These are phyloP conservation scores for Aureobasidium sp. DNA, from an alignment of 2,329 filamentous ascomycete species.

Conservation along the genomic window DNA sequence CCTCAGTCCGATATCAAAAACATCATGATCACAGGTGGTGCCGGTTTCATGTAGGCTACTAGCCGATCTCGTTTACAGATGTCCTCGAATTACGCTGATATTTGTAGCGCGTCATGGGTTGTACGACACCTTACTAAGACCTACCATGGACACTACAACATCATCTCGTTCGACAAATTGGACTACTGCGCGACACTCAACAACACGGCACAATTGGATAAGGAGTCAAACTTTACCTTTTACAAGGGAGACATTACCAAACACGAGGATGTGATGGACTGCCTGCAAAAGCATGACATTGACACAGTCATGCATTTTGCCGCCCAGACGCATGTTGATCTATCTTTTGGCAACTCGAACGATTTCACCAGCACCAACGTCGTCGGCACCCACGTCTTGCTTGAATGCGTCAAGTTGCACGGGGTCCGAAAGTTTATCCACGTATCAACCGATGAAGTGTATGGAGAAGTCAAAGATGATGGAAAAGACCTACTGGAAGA, in stretches of 20 bases:
- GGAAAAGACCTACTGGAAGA: slow-evolving; percentile 66
- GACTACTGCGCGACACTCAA: slow-evolving; percentile 77
- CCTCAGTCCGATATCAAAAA: slow-evolving; percentile 64
- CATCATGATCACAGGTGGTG: slow-evolving; percentile 77
- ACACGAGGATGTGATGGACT: slow-evolving; percentile 61
- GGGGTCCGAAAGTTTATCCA: slow-evolving; percentile 68
- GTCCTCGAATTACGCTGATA: neutral
- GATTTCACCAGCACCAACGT: slow-evolving; percentile 77
- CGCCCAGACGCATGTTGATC: slow-evolving; percentile 76
- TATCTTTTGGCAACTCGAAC: slow-evolving; percentile 77
- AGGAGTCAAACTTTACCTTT: slow-evolving; percentile 66
- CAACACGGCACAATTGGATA: slow-evolving; percentile 65
- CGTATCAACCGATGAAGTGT: slow-evolving; percentile 79
- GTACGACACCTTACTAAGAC: slow-evolving; percentile 69
- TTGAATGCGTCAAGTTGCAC: slow-evolving; percentile 69
- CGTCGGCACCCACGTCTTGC: slow-evolving; percentile 73
- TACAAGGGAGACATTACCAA: slow-evolving; percentile 74
- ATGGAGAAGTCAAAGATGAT: slow-evolving; percentile 68
- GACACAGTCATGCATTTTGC: slow-evolving; percentile 81
- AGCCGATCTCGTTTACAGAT: neutral
- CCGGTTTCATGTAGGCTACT: slow-evolving; percentile 69
- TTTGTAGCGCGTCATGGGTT: slow-evolving; percentile 67
- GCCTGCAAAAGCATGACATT: slow-evolving; percentile 63
- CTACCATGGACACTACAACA: slow-evolving; percentile 67
- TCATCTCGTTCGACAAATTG: slow-evolving; percentile 77